Conservation (phyloP, 2,329 filamentous ascomycete genomes). For the Cladosporium sp. region DNA sequence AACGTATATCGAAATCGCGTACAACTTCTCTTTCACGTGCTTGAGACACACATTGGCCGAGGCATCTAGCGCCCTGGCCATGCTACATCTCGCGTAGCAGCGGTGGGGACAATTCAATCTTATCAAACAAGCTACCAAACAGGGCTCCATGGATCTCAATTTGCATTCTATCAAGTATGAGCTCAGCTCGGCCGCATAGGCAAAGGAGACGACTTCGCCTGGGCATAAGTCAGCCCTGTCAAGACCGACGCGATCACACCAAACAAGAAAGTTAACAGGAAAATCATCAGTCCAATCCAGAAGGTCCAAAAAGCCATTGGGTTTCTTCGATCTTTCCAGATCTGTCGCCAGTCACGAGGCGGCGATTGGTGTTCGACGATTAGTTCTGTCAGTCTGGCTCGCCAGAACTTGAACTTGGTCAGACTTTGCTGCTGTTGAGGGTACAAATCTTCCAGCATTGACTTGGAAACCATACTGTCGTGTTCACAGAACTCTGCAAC, state of each 20-base stretch:
- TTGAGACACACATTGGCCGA: not conserved
- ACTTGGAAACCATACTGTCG: not conserved
- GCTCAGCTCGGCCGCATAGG: not conserved
- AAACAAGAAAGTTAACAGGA: not conserved
- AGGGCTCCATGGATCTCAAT: not conserved
- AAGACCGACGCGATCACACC: not conserved
- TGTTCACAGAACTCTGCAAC: not conserved
- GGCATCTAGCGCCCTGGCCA: not conserved
- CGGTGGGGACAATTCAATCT: not conserved
- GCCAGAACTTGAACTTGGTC: constrained; percentile 5
- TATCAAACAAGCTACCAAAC: not conserved
- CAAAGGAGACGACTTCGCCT: not conserved
- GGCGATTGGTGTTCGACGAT: constrained; percentile 2
- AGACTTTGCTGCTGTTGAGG: not conserved
- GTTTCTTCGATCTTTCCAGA: constrained; percentile 7
- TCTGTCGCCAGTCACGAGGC: not conserved
- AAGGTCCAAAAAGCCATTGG: constrained; percentile 9
- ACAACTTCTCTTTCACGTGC: not conserved
- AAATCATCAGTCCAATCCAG: not conserved
- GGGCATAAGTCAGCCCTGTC: not conserved
- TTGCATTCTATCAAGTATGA: not conserved
- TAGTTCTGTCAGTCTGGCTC: not conserved
- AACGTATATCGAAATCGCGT: not conserved
- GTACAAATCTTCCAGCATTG: not conserved
- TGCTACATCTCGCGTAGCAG: not conserved